Evolutionary conservation across 805 yeast species (phyloP).

Genomic region (Lipomyces starkeyi): DNA sequence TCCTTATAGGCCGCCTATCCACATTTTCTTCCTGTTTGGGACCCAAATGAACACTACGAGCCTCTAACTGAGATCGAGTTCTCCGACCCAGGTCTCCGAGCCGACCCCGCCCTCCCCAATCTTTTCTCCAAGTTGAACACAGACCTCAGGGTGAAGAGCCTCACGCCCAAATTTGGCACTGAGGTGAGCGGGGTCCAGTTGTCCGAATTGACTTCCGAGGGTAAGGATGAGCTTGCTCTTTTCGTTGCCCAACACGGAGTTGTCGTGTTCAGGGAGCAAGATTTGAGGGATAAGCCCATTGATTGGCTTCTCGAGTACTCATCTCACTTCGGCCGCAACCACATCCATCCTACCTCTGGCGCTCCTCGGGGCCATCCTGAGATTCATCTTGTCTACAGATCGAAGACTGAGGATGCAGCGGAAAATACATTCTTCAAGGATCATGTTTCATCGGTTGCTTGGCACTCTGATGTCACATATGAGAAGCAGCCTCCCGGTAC

Average conservation of each 20-base stretch:
- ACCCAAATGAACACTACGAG: constrained; percentile 58
- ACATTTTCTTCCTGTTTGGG: constrained; percentile 67
- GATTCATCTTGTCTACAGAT: constrained; percentile 65
- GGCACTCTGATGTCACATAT: constrained; percentile 81
- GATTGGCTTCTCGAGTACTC: constrained; percentile 54
- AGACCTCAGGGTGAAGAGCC: constrained; percentile 44
- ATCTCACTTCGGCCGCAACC: constrained; percentile 68
- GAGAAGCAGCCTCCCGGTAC: constrained; percentile 76
- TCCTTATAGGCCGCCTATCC: constrained; percentile 20
- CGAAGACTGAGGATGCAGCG: constrained; percentile 50
- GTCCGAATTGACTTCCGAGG: constrained; percentile 56
- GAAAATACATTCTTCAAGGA: constrained; percentile 33
- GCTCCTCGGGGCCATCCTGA: constrained; percentile 65
- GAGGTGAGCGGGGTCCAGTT: constrained; percentile 67
- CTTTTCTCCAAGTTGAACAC: constrained; percentile 51
- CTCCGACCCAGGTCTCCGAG: constrained; percentile 66
- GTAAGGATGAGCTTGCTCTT: constrained; percentile 68
- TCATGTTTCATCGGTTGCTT: constrained; percentile 45
- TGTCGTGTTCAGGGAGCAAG: constrained; percentile 69
- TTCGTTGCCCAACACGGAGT: constrained; percentile 73
- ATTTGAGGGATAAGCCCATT: constrained; percentile 53
- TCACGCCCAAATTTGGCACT: constrained; percentile 75
- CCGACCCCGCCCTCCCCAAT: constrained; percentile 59
- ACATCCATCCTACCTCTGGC: constrained; percentile 76
- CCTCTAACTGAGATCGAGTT: constrained; percentile 61